Evolutionary conservation across 23 red algal genomes (phyloP), one percentile per base, ranked within the genome.

Genomic region (Cyanidioschyzon merolae): DNA sequence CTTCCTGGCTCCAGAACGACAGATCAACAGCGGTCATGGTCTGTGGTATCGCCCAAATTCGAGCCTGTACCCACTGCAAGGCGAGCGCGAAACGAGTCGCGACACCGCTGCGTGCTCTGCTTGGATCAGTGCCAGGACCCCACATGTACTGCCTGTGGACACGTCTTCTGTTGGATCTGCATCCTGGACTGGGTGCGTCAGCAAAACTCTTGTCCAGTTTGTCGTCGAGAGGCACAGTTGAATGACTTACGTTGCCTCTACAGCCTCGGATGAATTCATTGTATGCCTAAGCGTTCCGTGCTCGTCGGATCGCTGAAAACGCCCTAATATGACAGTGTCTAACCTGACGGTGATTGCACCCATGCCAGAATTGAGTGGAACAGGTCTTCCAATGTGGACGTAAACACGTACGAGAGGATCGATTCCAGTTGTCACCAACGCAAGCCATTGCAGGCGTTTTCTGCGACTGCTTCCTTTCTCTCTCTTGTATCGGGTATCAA

Each of bases 161-260:
- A 71, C 63, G 63, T 71, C 12, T 71, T 71, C 29, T 71, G 63
- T 27, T 71, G 63, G 63, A 25, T 32, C 32, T 71, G 63, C 32
- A 35, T 71, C 21, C 7, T 35, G 63, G 63, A 71, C 30, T 71
- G 63, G 63, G 63, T 71, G 63, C 32, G 63, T 7, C 21, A 71
- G 63, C 63, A 71, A 27, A 7, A 27, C 63, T 3, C 21, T 7
- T 71, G 63, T 27, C 63, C 63, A 3, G 21, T 71, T 7, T 71
- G 63, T 71, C 63, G 63, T 32, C 2, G n/a, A 3, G n/a, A 7
- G 12, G 63, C 63, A 15, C 63, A 71, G 63, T 7, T 71, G 63
- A 25, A 3, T 12, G 63, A 71, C n/a, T 27, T 71, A 27, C 16
- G 7, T 27, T 71, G 63, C 30, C 63, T 71, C n/a, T 71, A 71